Evolutionary conservation across 169 alveolate genomes (phyloP).

Genomic region (Plasmodium ovale): DNA sequence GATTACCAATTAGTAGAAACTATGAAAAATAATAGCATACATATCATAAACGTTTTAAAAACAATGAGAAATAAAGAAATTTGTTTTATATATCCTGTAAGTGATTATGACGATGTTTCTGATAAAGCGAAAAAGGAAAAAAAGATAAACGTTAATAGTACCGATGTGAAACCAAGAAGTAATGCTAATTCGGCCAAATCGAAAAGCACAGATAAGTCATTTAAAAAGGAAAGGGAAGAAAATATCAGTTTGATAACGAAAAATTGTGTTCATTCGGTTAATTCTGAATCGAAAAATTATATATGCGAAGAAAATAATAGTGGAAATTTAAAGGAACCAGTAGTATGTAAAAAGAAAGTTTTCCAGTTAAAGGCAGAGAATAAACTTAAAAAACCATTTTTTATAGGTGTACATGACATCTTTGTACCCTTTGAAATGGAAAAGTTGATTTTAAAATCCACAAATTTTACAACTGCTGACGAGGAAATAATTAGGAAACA

Average conservation of each 20-base stretch:
- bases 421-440: constrained; percentile 71
- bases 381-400: constrained; percentile 52
- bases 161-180: constrained; percentile 9
- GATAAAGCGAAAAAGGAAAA: constrained; percentile 36
- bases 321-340: constrained; percentile 8
- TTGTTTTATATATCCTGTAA: constrained; percentile 32
- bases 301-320: constrained; percentile 27
- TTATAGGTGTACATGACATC: constrained; percentile 53
- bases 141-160: not conserved
- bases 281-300: constrained; percentile 13
- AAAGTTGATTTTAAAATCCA: constrained; percentile 17
- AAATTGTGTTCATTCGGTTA: constrained; percentile 5
- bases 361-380: constrained; percentile 7
- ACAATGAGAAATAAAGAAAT: constrained; percentile 71
- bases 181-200: constrained; percentile 24
- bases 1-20: constrained; percentile 36
- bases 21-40: constrained; percentile 28
- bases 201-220: constrained; percentile 45
- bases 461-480: not conserved
- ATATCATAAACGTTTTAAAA: constrained; percentile 32
- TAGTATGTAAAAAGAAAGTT: constrained; percentile 1
- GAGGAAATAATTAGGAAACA: constrained; percentile 40
- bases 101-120: constrained; percentile 18
- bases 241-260: not conserved
- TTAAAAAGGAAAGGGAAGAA: constrained; percentile 44